Conservation (phyloP, 164 flowering plant species). For the Macadamia integrifolia region DNA sequence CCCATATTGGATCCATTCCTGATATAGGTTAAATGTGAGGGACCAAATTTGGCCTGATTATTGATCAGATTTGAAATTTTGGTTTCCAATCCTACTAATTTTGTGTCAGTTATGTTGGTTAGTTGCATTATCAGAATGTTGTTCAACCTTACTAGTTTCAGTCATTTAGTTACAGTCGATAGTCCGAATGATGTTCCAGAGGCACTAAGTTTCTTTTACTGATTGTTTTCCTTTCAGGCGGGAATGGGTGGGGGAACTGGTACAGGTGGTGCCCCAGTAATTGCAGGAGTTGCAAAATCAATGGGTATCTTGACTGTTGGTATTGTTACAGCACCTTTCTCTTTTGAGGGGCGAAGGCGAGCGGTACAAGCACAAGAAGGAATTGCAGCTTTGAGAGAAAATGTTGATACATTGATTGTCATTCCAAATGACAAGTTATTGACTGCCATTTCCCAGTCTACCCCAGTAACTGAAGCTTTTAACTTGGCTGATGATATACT, state of each 20-base stretch:
- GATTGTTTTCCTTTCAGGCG: slow-evolving; percentile 44
- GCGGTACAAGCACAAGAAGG: slow-evolving; percentile 98
- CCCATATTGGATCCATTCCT: too few relatives aligned
- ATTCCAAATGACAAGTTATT: slow-evolving; percentile 94
- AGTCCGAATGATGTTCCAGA: too few relatives aligned
- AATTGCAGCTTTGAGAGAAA: slow-evolving; percentile 86
- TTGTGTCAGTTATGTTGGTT: too few relatives aligned
- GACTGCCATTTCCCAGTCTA: slow-evolving; percentile 83
- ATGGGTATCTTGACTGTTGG: slow-evolving; percentile 97
- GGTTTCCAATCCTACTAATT: too few relatives aligned
- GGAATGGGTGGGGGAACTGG: slow-evolving; percentile 99
- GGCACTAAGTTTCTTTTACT: too few relatives aligned
- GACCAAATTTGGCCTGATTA: too few relatives aligned
- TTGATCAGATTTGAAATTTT: too few relatives aligned
- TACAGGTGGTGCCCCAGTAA: slow-evolving; percentile 89
- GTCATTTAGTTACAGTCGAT: too few relatives aligned
- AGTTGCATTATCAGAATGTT: too few relatives aligned
- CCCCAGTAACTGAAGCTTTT: slow-evolving; percentile 96
- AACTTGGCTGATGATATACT: slow-evolving; percentile 94
- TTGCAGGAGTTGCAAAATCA: slow-evolving; percentile 85
- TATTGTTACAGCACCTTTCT: slow-evolving; percentile 90
- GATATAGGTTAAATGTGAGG: too few relatives aligned
- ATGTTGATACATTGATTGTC: slow-evolving; percentile 87
- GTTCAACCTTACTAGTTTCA: too few relatives aligned
- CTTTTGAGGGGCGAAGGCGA: slow-evolving; percentile 88